These are phyloP conservation scores for Epichloe typhina DNA, from an alignment of 2,329 filamentous ascomycete genomes.

Conservation along the genomic window DNA sequence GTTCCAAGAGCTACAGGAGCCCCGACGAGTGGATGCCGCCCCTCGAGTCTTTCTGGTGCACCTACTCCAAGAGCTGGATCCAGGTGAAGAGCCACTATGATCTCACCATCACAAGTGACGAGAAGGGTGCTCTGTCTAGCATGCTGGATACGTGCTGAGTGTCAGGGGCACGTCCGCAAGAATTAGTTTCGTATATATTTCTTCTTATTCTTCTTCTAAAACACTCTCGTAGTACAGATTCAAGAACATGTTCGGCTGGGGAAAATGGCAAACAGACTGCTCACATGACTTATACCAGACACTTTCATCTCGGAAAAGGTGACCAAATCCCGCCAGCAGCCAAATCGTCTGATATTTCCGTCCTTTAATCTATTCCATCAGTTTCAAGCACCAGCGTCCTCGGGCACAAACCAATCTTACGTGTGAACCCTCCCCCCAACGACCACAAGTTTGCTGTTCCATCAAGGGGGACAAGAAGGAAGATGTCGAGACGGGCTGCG, in stretches of 20 bases:
- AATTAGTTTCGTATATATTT: neutral
- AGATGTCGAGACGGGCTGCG: neutral
- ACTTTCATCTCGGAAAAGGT: too few species aligned
- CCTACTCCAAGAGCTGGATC: conserved; percentile 65
- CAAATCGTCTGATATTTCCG: neutral
- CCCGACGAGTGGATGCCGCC: conserved; percentile 69
- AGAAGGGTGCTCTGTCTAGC: conserved; percentile 52
- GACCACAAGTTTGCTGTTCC: conserved; percentile 1
- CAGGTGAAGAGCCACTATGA: conserved; percentile 62
- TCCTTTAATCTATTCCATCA: neutral
- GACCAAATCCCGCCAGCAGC: neutral
- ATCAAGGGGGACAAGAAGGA: neutral
- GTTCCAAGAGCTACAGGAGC: conserved; percentile 56
- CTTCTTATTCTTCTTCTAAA: too few species aligned
- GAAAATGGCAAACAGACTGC: neutral
- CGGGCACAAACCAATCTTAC: neutral
- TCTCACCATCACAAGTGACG: conserved; percentile 55
- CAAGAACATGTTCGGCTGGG: too few species aligned
- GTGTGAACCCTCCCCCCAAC: neutral
- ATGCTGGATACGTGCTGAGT: conserved; percentile 21
- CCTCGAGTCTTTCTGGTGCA: conserved; percentile 57
- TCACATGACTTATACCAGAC: neutral
- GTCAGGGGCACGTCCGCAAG: neutral
- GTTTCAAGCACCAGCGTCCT: neutral
- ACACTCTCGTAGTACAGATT: neutral